A percentile compares a stretch with the other conserved stretches of the same genome.
These are phyloP conservation scores for Colletotrichum abscissum DNA, from an alignment of 2,329 filamentous ascomycete species.

Conservation along the genomic window DNA sequence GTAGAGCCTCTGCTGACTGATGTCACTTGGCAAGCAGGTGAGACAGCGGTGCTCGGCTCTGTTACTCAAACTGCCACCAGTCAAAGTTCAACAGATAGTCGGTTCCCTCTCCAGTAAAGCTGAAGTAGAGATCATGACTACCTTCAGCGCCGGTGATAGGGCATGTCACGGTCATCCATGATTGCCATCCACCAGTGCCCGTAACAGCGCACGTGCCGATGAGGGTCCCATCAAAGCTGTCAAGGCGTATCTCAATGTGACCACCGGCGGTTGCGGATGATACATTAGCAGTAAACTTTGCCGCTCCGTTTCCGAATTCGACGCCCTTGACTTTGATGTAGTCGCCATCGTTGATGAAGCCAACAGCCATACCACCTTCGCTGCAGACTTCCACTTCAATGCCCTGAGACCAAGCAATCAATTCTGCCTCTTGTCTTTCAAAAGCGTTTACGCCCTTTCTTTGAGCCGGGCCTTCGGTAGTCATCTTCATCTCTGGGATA, in stretches of 20 bases:
- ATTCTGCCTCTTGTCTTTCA: conserved; percentile 42
- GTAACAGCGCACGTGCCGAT: conserved; percentile 41
- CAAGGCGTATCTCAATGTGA: conserved; percentile 43
- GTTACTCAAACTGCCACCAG: conserved; percentile 41
- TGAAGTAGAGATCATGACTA: not conserved
- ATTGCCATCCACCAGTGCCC: conserved; percentile 43
- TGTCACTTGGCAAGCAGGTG: too few relatives aligned
- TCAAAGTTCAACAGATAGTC: conserved; percentile 37
- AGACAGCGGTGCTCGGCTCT: not conserved
- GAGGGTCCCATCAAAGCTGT: conserved; percentile 39
- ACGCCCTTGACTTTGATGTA: conserved; percentile 48
- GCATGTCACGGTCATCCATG: conserved; percentile 39
- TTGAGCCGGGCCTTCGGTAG: conserved; percentile 42
- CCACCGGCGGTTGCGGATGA: conserved; percentile 34
- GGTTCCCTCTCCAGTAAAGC: not conserved
- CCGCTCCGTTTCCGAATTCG: conserved; percentile 42
- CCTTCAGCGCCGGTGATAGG: conserved; percentile 36
- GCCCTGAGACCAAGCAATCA: conserved; percentile 43
- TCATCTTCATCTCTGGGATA: conserved; percentile 44
- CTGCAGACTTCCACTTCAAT: conserved; percentile 39
- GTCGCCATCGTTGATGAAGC: conserved; percentile 43
- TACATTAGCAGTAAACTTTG: conserved; percentile 40
- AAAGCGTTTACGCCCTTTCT: conserved; percentile 42
- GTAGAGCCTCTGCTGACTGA: too few relatives aligned
- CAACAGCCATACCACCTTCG: conserved; percentile 42